Evolutionary conservation across 2,329 filamentous ascomycete genomes (phyloP).

Genomic region (Cordyceps farinosa): DNA sequence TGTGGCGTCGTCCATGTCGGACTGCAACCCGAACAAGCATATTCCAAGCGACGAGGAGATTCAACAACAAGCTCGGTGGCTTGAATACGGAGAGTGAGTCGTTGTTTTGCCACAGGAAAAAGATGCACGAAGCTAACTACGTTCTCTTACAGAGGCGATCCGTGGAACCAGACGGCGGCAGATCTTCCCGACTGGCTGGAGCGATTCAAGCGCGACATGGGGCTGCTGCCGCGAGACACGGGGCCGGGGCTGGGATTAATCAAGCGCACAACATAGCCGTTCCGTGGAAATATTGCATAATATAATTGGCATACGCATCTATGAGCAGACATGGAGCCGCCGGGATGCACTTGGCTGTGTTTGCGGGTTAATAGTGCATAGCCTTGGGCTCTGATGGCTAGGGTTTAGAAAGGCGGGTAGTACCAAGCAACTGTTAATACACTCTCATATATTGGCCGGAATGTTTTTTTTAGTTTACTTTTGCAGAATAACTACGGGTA

Average conservation of each 20-base stretch:
- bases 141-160: slow-evolving; percentile 48
- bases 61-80: slow-evolving; percentile 60
- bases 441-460: too few relatives aligned
- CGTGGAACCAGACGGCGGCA: slow-evolving; percentile 61
- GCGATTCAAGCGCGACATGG: slow-evolving; percentile 57
- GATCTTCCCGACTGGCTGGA: slow-evolving; percentile 62
- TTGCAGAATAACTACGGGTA: too few relatives aligned
- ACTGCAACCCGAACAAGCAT: slow-evolving; percentile 58
- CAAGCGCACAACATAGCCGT: slow-evolving; percentile 1
- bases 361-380: too few relatives aligned
- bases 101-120: background rate
- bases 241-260: slow-evolving; percentile 8
- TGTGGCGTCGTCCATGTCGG: slow-evolving; percentile 50
- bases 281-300: background rate
- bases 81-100: slow-evolving; percentile 59
- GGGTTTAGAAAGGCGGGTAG: too few relatives aligned
- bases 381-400: too few relatives aligned
- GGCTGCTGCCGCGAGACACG: slow-evolving; percentile 24
- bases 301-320: too few relatives aligned
- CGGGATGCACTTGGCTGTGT: too few relatives aligned
- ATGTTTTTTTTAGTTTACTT: too few relatives aligned
- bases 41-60: slow-evolving; percentile 58
- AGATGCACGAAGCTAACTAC: slow-evolving; percentile 21
- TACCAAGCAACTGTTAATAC: too few relatives aligned
- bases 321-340: too few relatives aligned